Evolutionary conservation across 2,329 filamentous ascomycete species (phyloP), one percentile per base, ranked within the genome.

Genomic region (Pseudopyrenochaeta lycopersici): DNA sequence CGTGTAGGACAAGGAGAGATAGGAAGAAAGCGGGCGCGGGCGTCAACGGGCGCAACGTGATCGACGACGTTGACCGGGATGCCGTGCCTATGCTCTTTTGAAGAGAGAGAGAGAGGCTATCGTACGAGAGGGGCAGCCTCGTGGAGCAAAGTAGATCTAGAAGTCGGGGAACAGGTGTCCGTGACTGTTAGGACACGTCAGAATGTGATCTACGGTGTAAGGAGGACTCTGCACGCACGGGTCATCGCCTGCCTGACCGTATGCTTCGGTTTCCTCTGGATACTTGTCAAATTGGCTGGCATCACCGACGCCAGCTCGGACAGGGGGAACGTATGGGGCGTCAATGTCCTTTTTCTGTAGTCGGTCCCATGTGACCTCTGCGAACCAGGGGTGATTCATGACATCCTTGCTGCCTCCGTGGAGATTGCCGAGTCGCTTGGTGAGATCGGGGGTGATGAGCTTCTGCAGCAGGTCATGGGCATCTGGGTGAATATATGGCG

Each of bases 271-370:
- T 77, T 99, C 95, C 77, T 99, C 95, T 1, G 95, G 93, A 76
- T 99, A 99, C 76, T 93, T 91, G 79, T 99, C 95, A 73, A 99
- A 99, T 77, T 97, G 91, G 78, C 93, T 97, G 46, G 95, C 92
- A 79, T 99, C 95, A 54, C 95, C 95, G 27, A 92, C 89, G 36
- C 95, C 95, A 36, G 92, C 93, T 75, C 95, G 90, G 57, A 99
- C 94, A 0, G 95, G 95, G 14, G 95, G 95, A 49, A 97, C 95
- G 74, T 99, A 99, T 4, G 95, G 95, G 32, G 95, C 95, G 77
- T 99, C 95, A 57, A 99, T 99, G 70, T 99, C 95, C 79, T 97
- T 98, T 76, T 92, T 90, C 32, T 90, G 88, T 66, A 99, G 80
- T 59, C 95, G 84, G 71, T 99, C 95, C 95, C 95, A 99, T 2